Evolutionary conservation across 2,329 filamentous ascomycete genomes (phyloP).

Genomic region (Xylariaceae sp.): DNA sequence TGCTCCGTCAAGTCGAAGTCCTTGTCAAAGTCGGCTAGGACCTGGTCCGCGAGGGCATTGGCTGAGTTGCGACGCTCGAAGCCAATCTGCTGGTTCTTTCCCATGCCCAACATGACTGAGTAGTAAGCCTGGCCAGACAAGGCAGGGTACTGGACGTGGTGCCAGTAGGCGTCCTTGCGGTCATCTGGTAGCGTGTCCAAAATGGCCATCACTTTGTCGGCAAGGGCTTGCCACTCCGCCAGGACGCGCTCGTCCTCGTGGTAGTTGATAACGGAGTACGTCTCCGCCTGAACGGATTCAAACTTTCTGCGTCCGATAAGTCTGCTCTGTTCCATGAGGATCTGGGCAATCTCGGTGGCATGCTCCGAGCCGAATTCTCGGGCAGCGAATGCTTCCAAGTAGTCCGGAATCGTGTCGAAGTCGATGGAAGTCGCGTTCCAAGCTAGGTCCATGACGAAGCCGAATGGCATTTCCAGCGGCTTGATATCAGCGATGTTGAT

Average conservation of each 20-base stretch:
- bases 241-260: constrained; percentile 53
- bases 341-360: constrained; percentile 41
- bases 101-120: constrained; percentile 42
- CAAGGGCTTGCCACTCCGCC: constrained; percentile 47
- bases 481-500: constrained; percentile 65
- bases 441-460: constrained; percentile 36
- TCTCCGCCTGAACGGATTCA: constrained; percentile 52
- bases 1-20: constrained; percentile 46
- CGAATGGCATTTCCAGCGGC: constrained; percentile 38
- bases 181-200: constrained; percentile 39
- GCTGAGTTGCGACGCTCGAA: constrained; percentile 52
- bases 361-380: constrained; percentile 47
- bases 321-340: constrained; percentile 49
- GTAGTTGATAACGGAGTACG: constrained; percentile 55
- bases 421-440: constrained; percentile 49
- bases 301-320: constrained; percentile 51
- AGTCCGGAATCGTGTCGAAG: constrained; percentile 35
- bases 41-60: constrained; percentile 43
- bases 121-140: constrained; percentile 51
- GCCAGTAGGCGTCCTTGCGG: constrained; percentile 51
- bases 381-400: constrained; percentile 42
- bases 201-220: constrained; percentile 40
- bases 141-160: constrained; percentile 56
- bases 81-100: constrained; percentile 51
- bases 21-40: constrained; percentile 44